phyloP scores from a whole-genome alignment of 371 early-diverging fungal species.

The Chytridiales sp. region DNA sequence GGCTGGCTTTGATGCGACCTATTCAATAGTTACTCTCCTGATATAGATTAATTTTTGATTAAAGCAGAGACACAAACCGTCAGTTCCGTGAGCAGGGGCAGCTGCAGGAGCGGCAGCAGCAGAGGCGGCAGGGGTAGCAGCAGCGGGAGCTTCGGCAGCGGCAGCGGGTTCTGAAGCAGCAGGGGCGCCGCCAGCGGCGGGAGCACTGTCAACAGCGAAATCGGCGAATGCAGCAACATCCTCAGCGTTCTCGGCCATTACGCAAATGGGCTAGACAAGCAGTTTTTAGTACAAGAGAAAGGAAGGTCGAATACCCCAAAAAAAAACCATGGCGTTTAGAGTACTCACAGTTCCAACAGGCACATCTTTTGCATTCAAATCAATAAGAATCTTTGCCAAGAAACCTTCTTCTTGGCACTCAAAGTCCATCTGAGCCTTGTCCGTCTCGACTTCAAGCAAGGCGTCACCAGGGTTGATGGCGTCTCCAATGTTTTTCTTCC shows the following conservation, averaged over 20 bases:
- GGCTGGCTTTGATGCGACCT: slow-evolving; percentile 84
- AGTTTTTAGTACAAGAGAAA: not conserved
- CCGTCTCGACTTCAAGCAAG: slow-evolving; percentile 97
- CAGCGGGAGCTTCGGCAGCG: slow-evolving; percentile 46
- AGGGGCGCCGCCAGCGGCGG: slow-evolving; percentile 48
- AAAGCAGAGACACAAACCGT: slow-evolving; percentile 19
- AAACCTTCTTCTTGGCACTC: slow-evolving; percentile 98
- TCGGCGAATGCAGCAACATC: slow-evolving; percentile 85
- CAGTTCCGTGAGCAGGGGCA: slow-evolving; percentile 6
- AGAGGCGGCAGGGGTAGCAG: slow-evolving; percentile 44
- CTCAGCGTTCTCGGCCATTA: slow-evolving; percentile 87
- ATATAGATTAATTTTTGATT: too few relatives aligned
- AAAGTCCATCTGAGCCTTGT: slow-evolving; percentile 99
- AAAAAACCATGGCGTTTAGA: not conserved
- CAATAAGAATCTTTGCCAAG: slow-evolving; percentile 89
- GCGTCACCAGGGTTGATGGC: slow-evolving; percentile 92
- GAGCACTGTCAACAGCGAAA: slow-evolving; percentile 63
- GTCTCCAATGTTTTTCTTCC: slow-evolving; percentile 96
- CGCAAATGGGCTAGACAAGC: slow-evolving; percentile 85
- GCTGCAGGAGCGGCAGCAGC: slow-evolving; percentile 23
- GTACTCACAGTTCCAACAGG: slow-evolving; percentile 64
- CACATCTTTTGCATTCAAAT: slow-evolving; percentile 82
- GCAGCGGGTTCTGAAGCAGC: slow-evolving; percentile 47
- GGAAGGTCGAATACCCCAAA: not conserved
- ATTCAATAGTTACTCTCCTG: too few relatives aligned